Evolutionary conservation across 2,329 filamentous ascomycete species (phyloP).

Genomic region (Diaporthe vexans): DNA sequence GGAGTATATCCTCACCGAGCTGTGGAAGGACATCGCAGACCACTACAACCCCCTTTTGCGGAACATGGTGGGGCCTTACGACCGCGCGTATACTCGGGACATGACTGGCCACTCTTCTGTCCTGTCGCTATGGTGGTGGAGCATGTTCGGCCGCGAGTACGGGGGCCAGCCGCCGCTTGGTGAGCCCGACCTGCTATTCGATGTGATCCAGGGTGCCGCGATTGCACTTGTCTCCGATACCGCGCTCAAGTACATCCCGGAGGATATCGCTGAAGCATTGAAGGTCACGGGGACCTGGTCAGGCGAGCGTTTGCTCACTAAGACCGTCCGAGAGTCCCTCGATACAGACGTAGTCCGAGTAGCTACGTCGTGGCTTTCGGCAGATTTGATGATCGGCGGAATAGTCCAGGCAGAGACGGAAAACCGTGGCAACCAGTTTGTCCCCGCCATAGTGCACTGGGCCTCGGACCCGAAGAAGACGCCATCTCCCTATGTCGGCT

Average conservation of each 20-base stretch:
- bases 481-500: conserved; percentile 55
- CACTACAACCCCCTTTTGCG: conserved; percentile 55
- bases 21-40: conserved; percentile 54
- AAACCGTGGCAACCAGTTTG: conserved; percentile 57
- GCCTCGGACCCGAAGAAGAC: conserved; percentile 55
- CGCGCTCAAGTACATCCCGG: conserved; percentile 48
- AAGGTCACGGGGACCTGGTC: conserved; percentile 51
- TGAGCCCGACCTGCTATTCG: conserved; percentile 57
- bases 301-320: conserved; percentile 53
- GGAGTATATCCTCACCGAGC: conserved; percentile 47
- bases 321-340: conserved; percentile 53
- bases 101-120: conserved; percentile 57
- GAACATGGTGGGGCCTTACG: conserved; percentile 53
- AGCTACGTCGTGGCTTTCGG: conserved; percentile 57
- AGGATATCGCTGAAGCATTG: conserved; percentile 47
- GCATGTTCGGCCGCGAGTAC: conserved; percentile 56
- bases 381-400: conserved; percentile 59
- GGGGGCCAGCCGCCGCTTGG: conserved; percentile 54
- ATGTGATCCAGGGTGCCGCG: conserved; percentile 56
- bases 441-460: conserved; percentile 62
- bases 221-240: conserved; percentile 55
- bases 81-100: conserved; percentile 56
- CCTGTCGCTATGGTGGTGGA: conserved; percentile 59
- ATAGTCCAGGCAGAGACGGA: conserved; percentile 53
- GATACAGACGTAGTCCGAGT: conserved; percentile 49